phyloP scores from a whole-genome alignment of 176 grass and related monocot genomes.

The Oryza brachyantha region DNA sequence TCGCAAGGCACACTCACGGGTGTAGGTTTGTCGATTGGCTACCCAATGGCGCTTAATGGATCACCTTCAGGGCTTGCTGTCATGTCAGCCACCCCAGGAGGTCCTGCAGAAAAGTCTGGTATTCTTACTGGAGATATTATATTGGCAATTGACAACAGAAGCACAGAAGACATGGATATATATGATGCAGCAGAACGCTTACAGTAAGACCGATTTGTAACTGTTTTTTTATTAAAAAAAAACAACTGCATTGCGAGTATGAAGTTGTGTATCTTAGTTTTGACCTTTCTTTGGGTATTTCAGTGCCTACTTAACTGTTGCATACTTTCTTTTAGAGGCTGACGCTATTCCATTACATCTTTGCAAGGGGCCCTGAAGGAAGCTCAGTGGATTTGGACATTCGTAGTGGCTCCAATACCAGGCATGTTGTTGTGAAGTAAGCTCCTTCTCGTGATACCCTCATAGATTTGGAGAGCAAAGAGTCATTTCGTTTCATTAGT shows the following conservation, averaged over 20 bases:
- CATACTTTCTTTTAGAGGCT: neutral
- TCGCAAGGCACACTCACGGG: constrained; percentile 92
- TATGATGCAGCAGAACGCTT: constrained; percentile 85
- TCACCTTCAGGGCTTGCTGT: constrained; percentile 73
- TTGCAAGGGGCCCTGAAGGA: constrained; percentile 84
- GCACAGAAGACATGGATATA: constrained; percentile 90
- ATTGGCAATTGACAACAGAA: constrained; percentile 72
- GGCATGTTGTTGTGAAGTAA: constrained; percentile 68
- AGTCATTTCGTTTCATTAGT: neutral
- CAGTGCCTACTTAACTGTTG: neutral
- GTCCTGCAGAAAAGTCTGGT: constrained; percentile 83
- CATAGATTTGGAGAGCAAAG: neutral
- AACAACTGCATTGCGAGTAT: neutral
- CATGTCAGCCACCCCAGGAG: constrained; percentile 73
- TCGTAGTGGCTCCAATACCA: constrained; percentile 62
- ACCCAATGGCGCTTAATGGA: constrained; percentile 61
- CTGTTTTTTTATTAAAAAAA: no score
- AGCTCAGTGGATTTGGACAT: constrained; percentile 76
- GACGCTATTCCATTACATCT: neutral
- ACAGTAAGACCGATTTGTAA: constrained; percentile 52
- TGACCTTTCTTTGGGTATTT: neutral
- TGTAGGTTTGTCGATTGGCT: constrained; percentile 88
- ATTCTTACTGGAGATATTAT: constrained; percentile 83
- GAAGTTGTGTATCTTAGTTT: constrained; percentile 6
- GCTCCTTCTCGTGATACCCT: constrained; percentile 1